Percentiles rank a stretch among this genome's conserved stretches.
These are phyloP conservation scores for Fusarium sublunatum DNA, from an alignment of 2,329 filamentous ascomycete species.

Conservation along the genomic window DNA sequence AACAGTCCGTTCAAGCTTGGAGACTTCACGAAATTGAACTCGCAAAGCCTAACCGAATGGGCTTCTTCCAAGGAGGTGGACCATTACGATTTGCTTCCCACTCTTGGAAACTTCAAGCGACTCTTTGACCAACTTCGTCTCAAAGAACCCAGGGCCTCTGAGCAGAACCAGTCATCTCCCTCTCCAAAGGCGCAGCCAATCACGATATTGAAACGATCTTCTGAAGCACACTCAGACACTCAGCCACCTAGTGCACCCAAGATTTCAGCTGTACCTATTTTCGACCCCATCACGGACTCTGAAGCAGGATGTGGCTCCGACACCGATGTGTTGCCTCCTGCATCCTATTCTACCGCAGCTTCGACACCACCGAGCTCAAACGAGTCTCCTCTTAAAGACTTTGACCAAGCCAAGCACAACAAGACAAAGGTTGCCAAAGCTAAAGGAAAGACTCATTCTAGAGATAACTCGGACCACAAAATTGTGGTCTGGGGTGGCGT, in stretches of 20 bases:
- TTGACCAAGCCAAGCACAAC: slow-evolving; percentile 20
- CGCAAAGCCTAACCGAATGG: slow-evolving; percentile 19
- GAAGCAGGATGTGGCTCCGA: slow-evolving; percentile 35
- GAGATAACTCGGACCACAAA: slow-evolving; percentile 5
- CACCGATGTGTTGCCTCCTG: slow-evolving; percentile 31
- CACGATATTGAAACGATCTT: slow-evolving; percentile 18
- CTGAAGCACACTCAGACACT: neutral
- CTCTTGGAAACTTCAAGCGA: slow-evolving; percentile 35
- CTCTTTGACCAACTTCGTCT: slow-evolving; percentile 31
- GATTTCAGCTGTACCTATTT: neutral
- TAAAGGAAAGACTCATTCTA: slow-evolving; percentile 10
- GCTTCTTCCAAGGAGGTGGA: slow-evolving; percentile 6
- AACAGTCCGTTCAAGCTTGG: slow-evolving; percentile 26
- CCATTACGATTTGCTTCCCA: neutral
- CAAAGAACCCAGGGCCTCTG: neutral
- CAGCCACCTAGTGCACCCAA: slow-evolving; percentile 1
- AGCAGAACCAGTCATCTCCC: neutral
- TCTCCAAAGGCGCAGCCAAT: slow-evolving; percentile 13
- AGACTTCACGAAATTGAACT: slow-evolving; percentile 25
- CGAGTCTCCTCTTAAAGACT: slow-evolving; percentile 32
- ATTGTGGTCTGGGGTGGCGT: slow-evolving; percentile 11
- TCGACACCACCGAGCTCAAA: slow-evolving; percentile 44
- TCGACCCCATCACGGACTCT: slow-evolving; percentile 25
- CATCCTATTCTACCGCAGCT: slow-evolving; percentile 39
- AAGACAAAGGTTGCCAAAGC: slow-evolving; percentile 5